Percentiles rank a stretch among this genome's conserved stretches.
phyloP scores from a whole-genome alignment of 345 rosid species.

The Gossypium anomalum region DNA sequence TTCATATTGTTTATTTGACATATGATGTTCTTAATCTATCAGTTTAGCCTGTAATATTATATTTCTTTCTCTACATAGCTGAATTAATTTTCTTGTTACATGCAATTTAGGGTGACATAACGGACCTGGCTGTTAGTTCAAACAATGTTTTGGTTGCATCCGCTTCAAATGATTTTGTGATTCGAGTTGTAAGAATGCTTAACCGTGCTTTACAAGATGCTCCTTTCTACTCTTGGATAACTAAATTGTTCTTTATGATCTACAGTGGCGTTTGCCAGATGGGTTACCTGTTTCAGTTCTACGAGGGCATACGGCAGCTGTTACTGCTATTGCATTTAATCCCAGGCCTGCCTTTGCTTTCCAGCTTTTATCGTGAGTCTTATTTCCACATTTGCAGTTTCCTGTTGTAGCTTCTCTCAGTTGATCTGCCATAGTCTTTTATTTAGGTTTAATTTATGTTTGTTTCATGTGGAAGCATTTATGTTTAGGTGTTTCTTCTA shows the following conservation, averaged over 20 bases:
- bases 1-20: conserved; percentile 25
- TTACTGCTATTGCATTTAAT: conserved; percentile 94
- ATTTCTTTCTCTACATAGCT: conserved; percentile 13
- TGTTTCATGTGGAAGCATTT: conserved; percentile 16
- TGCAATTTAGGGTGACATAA: conserved; percentile 81
- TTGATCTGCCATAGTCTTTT: conserved; percentile 13
- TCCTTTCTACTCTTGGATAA: conserved; percentile 10
- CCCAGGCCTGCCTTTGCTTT: conserved; percentile 77
- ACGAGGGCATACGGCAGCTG: conserved; percentile 94
- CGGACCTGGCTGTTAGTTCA: conserved; percentile 95
- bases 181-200: conserved; percentile 78
- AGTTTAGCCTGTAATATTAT: conserved; percentile 13
- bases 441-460: not conserved
- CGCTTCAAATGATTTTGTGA: conserved; percentile 93
- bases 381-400: conserved; percentile 17
- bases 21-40: conserved; percentile 9
- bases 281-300: conserved; percentile 89
- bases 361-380: conserved; percentile 94
- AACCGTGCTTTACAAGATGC: conserved; percentile 15
- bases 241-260: conserved; percentile 25
- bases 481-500: not conserved
- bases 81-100: conserved; percentile 10
- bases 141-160: conserved; percentile 95
- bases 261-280: conserved; percentile 98
- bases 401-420: conserved; percentile 14